Evolutionary conservation across 495 filamentous ascomycete genomes (phyloP), one percentile per base, ranked within the genome.

Genomic region (Paragyromitra xinjiangensis): DNA sequence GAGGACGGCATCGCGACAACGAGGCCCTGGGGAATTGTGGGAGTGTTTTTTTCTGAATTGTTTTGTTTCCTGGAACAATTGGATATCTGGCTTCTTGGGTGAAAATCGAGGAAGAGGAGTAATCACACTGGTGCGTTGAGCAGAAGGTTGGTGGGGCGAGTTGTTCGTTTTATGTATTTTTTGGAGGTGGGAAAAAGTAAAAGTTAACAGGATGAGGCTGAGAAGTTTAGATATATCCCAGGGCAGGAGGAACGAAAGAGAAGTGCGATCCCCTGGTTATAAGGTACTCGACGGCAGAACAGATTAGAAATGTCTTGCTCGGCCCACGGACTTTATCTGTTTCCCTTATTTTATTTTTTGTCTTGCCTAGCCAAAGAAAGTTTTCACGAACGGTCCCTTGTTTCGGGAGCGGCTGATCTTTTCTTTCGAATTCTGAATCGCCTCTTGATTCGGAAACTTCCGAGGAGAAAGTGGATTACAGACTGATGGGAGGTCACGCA

Each of bases 141-240:
- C 5, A 12, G 8, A 53, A 39, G 53, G 39, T 53, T 14, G 19
- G 65, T 9, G 45, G 65, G 12, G 65, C 12, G 45, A 37, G 51
- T 16, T 24, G 73, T 76, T 71, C 29, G 64, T 34, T 66, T 66
- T 66, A 66, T 66, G 58, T 74, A 63, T 75, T 22, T 42, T 14
- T 42, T 50, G 11, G 53, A 69, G 44, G 65, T 14, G 51, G 45
- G 5, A 58, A 37, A 65, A 40, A 65, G n/a, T 19, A 53, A 59
- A 12, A 50, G 66, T 58, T 76, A 66, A 71, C 66, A 67, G 51
- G 59, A 76, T 76, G 73, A 76, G 73, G 74, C 69, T 73, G 74
- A 77, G 69, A 64, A 48, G 37, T 24, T 22, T 64, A 51, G 22
- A 51, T 64, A 62, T 55, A 64, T 64, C 58, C 58, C 45, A 24